Evolutionary conservation across 2,329 filamentous ascomycete genomes (phyloP), one percentile per base, ranked within the genome.

Genomic region (Diaporthe sp.): DNA sequence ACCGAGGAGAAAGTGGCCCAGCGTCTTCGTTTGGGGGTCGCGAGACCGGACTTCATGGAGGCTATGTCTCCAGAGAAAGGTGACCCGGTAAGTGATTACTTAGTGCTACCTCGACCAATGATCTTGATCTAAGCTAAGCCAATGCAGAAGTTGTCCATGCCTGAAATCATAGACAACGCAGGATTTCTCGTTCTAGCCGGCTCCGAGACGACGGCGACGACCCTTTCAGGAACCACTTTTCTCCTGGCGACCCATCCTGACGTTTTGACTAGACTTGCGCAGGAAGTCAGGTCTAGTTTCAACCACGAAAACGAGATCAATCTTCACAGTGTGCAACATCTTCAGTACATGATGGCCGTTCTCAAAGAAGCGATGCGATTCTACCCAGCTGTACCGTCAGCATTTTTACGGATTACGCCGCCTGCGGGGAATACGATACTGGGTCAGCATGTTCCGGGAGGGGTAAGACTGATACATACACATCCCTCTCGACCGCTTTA

Each of bases 311-410:
- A 81, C 0, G 82, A 86, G 0, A 87, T 88, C 51, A 82, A 77
- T 9, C 73, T 85, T 35, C 75, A 76, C 3, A 78, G 79, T 9
- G 78, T 81, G 1, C 70, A 75, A 44, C 73, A 76, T 5, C 77
- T 85, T 0, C 63, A 76, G 9, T 87, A 86, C 61, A 78, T 86
- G 73, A 74, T 79, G 17, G 85, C 84, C 2, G 80, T 78, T 66
- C 77, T 86, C 17, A 79, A 85, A 10, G 85, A 87, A 76, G 78
- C 79, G 6, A 71, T 86, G 50, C 81, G 85, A 12, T 77, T 84
- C 61, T 86, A 84, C 70, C 84, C 85, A 6, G 77, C 78, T 27
- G 74, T 76, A 1, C 56, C 75, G n/a, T 7, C 15, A 25, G 5
- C 47, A 19, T 9, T 19, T 50, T 50, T 50, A 25, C 22, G 47